These are phyloP conservation scores for Globisporangium barbulae DNA, from an alignment of 352 stramenopile species.

Conservation along the genomic window DNA sequence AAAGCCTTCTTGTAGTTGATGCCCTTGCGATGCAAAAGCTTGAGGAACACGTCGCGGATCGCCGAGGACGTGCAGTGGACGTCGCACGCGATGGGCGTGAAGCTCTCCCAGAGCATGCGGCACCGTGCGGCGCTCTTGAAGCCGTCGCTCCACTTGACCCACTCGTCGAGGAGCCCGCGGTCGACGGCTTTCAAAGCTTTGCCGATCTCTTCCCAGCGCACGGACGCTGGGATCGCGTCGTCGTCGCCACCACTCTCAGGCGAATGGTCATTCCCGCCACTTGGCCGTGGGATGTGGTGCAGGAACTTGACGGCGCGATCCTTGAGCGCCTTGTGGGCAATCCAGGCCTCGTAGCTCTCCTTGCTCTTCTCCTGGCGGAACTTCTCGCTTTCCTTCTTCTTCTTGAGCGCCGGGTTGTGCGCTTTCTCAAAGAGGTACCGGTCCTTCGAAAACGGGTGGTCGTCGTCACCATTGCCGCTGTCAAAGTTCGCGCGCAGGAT, in stretches of 20 bases:
- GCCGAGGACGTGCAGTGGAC: conserved; percentile 85
- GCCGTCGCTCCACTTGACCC: conserved; percentile 77
- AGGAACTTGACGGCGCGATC: conserved; percentile 79
- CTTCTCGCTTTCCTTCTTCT: conserved; percentile 38
- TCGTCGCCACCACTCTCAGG: conserved; percentile 24
- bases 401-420: conserved; percentile 56
- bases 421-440: conserved; percentile 70
- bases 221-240: conserved; percentile 24
- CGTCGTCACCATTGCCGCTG: conserved; percentile 25
- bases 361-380: conserved; percentile 60
- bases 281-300: conserved; percentile 56
- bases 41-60: conserved; percentile 88
- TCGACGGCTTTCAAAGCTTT: conserved; percentile 89
- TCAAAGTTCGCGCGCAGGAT: conserved; percentile 77
- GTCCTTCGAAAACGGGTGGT: conserved; percentile 63
- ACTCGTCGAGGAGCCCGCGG: conserved; percentile 72
- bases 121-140: conserved; percentile 49
- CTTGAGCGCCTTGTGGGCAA: conserved; percentile 71
- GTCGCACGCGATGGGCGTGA: conserved; percentile 82
- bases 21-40: conserved; percentile 85
- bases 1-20: conserved; percentile 86
- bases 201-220: conserved; percentile 79
- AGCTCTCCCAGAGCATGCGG: conserved; percentile 86
- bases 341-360: conserved; percentile 72
- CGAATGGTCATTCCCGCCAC: conserved; percentile 9